phyloP scores from a whole-genome alignment of 306 rosid species.

The Medicago arabica region DNA sequence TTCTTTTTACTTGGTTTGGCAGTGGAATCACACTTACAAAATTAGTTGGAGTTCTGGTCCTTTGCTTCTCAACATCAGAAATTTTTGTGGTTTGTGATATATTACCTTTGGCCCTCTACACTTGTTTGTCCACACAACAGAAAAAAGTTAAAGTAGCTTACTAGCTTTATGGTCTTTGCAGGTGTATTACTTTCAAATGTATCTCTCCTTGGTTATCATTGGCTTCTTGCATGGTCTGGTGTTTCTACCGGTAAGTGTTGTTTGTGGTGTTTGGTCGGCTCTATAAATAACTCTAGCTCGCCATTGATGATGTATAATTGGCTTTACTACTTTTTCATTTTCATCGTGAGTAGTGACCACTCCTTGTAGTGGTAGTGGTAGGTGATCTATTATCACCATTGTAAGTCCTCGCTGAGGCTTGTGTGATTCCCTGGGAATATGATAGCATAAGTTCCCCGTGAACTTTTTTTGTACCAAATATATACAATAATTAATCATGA shows the following conservation, averaged over 20 bases:
- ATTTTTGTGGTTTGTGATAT: conserved; percentile 81
- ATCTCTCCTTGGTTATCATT: conserved; percentile 87
- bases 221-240: conserved; percentile 98
- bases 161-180: conserved; percentile 49
- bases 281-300: conserved; percentile 24
- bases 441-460: background rate
- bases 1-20: conserved; percentile 47
- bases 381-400: background rate
- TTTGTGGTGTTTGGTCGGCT: conserved; percentile 29
- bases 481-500: conserved; percentile 10
- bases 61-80: conserved; percentile 88
- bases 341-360: conserved; percentile 30
- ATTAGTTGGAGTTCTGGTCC: conserved; percentile 92
- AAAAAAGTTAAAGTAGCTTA: conserved; percentile 36
- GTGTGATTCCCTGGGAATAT: conserved; percentile 21
- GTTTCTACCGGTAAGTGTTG: conserved; percentile 82
- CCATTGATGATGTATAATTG: background rate
- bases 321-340: conserved; percentile 23
- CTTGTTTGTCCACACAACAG: conserved; percentile 32
- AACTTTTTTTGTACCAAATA: conserved; percentile 16
- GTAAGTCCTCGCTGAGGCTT: conserved; percentile 22
- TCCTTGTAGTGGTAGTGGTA: background rate
- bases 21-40: conserved; percentile 96
- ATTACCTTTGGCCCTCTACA: conserved; percentile 34
- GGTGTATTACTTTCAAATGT: conserved; percentile 98